A percentile compares a stretch with the other conserved stretches of the same genome.
phyloP scores from a whole-genome alignment of 306 rosid species.

The Astragalus glycyphyllos region DNA sequence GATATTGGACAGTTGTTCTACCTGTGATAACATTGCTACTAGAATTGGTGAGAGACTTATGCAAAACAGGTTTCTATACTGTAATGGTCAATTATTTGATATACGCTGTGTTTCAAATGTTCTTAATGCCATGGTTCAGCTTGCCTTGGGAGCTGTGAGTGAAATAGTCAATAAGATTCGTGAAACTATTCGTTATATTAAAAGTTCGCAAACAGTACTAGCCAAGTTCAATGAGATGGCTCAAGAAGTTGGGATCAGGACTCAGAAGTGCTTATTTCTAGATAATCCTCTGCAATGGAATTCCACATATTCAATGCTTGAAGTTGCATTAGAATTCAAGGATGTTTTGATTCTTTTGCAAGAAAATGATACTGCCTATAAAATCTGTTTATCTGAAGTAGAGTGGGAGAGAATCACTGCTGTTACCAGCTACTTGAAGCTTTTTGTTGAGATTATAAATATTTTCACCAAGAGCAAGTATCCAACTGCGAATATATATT shows the following conservation, averaged over 20 bases:
- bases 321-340: constrained; percentile 75
- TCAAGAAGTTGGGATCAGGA: constrained; percentile 67
- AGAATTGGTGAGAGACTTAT: constrained; percentile 79
- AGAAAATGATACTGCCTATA: constrained; percentile 64
- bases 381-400: constrained; percentile 59
- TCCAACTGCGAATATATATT: constrained; percentile 79
- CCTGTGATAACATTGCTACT: constrained; percentile 64
- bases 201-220: constrained; percentile 70
- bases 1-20: constrained; percentile 76
- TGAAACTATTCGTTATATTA: constrained; percentile 66
- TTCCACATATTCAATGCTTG: constrained; percentile 83
- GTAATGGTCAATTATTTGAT: constrained; percentile 90
- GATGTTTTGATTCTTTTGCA: constrained; percentile 76
- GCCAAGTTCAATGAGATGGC: constrained; percentile 74
- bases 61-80: constrained; percentile 86
- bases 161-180: constrained; percentile 66
- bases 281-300: constrained; percentile 80
- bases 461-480: constrained; percentile 63
- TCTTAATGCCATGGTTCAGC: constrained; percentile 55
- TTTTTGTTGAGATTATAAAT: constrained; percentile 69
- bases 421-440: constrained; percentile 76
- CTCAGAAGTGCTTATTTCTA: constrained; percentile 61
- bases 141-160: constrained; percentile 62
- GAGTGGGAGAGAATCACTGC: constrained; percentile 78
- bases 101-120: constrained; percentile 71